Base-by-base conservation (phyloP, 1,139 yeast species). In the Suhomyces choctaworum region DNA sequence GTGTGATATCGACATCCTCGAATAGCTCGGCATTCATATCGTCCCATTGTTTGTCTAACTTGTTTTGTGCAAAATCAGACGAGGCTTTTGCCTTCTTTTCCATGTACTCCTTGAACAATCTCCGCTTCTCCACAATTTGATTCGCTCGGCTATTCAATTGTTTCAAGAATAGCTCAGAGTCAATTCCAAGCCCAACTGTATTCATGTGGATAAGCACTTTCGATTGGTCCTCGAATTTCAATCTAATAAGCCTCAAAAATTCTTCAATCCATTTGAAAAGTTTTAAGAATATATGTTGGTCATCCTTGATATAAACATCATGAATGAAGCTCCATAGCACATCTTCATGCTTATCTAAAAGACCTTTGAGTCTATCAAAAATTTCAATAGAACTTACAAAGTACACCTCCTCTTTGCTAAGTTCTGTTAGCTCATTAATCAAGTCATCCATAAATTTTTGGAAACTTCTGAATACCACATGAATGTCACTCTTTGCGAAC, bases 391-490 rank as follows among this genome's bases (percentile, higher is more conserved):
- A 56, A 32, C 60, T 73, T 49, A 60, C 60, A 44, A 54, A 68
- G 52, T 63, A 79, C 34, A 73, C 66, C 19, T 69, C 71, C 29
- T 76, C 78, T 30, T 77, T 76, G 37, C 58, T 66, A 17, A 70
- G 57, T 30, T 67, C 70, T 25, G 77, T 69, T 25, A 69, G 45
- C 26, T 79, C 67, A 3, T 52, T 54, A 36, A 90, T 66, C 50
- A 89, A 61, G 48, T 89, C 97, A 45, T 75, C 75, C 73, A 82
- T 74, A 49, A 89, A 90, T 32, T 62, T 64, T 45, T 87, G 89
- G 45, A 85, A 76, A 42, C 85, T 84, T 22, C 74, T 79, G 42
- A 90, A 76, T 9, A 90, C 88, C 26, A 83, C 59, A 50, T 88
- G 87, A 43, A 90, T 73, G 42, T 83, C 80, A 17, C 96, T 88